Evolutionary conservation across 352 stramenopile genomes (phyloP).

Genomic region (Globisporangium yorkense): DNA sequence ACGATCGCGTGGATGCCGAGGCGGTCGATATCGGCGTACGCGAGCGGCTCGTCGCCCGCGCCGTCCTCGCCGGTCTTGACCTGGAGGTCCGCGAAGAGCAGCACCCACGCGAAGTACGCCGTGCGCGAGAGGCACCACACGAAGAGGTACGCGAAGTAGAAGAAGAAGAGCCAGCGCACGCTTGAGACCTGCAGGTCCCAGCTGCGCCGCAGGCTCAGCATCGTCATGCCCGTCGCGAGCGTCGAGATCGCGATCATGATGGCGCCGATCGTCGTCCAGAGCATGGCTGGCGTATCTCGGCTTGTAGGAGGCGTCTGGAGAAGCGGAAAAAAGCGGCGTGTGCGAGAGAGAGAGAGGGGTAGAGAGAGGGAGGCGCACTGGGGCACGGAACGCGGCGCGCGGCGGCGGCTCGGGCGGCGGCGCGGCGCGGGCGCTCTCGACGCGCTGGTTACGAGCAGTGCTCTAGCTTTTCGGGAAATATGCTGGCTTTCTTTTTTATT

Average conservation of each 20-base stretch:
- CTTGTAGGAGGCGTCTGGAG: background rate
- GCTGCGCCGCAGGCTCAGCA: slow-evolving; percentile 22
- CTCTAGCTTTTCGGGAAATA: background rate
- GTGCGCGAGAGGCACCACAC: slow-evolving; percentile 15
- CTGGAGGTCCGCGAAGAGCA: slow-evolving; percentile 24
- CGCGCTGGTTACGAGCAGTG: background rate
- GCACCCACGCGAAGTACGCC: slow-evolving; percentile 16
- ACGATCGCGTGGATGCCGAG: slow-evolving; percentile 40
- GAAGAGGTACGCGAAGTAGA: slow-evolving; percentile 32
- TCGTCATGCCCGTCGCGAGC: slow-evolving; percentile 16
- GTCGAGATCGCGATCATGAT: slow-evolving; percentile 15
- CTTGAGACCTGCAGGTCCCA: slow-evolving; percentile 34
- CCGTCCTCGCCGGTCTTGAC: slow-evolving; percentile 23
- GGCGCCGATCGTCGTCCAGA: slow-evolving; percentile 25
- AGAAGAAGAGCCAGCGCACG: slow-evolving; percentile 31
- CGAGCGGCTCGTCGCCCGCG: slow-evolving; percentile 24
- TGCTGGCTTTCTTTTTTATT: background rate
- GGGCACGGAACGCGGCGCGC: too few relatives aligned
- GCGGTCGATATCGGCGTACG: slow-evolving; percentile 34
- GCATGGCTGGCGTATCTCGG: slow-evolving; percentile 5
- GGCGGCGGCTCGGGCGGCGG: too few relatives aligned
- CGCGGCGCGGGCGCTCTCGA: background rate
- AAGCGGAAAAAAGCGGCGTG: background rate
- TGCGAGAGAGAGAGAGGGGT: background rate
- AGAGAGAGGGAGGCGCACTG: background rate